Percentiles rank a stretch among this genome's conserved stretches.
phyloP scores from a whole-genome alignment of 108 stramenopile genomes.

The Stephanodiscus triporus region DNA sequence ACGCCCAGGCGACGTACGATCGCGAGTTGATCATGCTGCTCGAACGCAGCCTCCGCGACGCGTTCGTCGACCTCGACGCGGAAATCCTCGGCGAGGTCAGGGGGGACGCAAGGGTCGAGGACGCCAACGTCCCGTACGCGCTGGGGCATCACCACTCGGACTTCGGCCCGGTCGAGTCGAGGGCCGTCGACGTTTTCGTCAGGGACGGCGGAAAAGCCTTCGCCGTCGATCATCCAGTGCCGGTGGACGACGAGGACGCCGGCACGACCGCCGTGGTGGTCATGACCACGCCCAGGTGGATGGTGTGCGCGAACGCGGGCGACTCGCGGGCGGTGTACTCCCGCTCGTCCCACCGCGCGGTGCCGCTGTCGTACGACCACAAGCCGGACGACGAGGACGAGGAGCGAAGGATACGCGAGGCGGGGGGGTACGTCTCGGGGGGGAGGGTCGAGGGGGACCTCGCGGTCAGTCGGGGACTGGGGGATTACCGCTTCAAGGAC shows the following conservation, averaged over 20 bases:
- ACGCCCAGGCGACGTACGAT: conserved; percentile 35
- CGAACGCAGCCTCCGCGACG: conserved; percentile 53
- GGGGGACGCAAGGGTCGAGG: conserved; percentile 21
- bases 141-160: conserved; percentile 10
- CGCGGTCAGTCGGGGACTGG: conserved; percentile 88
- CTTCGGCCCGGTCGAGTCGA: too few species aligned
- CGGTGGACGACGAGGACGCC: conserved; percentile 48
- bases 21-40: conserved; percentile 43
- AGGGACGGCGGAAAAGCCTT: too few species aligned
- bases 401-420: conserved; percentile 62
- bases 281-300: conserved; percentile 79
- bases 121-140: conserved; percentile 47
- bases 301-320: conserved; percentile 96
- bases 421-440: conserved; percentile 71
- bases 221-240: conserved; percentile 20
- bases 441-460: conserved; percentile 92
- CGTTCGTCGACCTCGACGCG: conserved; percentile 67
- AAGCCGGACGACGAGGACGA: conserved; percentile 85
- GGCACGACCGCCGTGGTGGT: conserved; percentile 92
- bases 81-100: conserved; percentile 53
- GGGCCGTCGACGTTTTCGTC: too few species aligned
- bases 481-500: conserved; percentile 90
- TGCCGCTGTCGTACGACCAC: conserved; percentile 88
- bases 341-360: conserved; percentile 37
- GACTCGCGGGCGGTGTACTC: conserved; percentile 88